Evolutionary conservation across 202 grass and related monocot species (phyloP).

Genomic region (Elaeis oleifera): DNA sequence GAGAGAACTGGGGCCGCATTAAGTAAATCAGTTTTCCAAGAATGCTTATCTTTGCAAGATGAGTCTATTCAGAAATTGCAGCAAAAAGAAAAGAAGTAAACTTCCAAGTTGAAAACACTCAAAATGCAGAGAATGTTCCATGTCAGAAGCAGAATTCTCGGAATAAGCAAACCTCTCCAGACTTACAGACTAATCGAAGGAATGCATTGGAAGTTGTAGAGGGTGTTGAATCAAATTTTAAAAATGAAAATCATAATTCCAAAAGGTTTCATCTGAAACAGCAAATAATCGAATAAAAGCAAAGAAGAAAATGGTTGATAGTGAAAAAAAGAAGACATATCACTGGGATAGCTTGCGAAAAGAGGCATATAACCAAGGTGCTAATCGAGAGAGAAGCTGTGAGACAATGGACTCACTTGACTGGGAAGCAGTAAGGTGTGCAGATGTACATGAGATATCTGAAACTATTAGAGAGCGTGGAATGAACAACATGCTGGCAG

Average conservation of each 20-base stretch:
- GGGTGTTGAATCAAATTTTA: conserved; percentile 30
- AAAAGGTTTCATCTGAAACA: conserved; percentile 24
- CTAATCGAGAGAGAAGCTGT: conserved; percentile 4
- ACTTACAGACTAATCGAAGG: conserved; percentile 25
- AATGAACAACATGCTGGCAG: conserved; percentile 37
- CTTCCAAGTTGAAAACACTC: conserved; percentile 22
- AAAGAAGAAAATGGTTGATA: conserved; percentile 22
- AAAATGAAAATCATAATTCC: conserved; percentile 29
- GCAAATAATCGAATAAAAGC: conserved; percentile 17
- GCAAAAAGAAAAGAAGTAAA: conserved; percentile 22
- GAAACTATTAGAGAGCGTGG: conserved; percentile 35
- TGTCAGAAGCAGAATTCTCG: conserved; percentile 19
- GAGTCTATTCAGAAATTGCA: conserved; percentile 19
- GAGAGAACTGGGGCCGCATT: conserved; percentile 24
- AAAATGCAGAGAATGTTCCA: conserved; percentile 23
- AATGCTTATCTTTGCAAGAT: conserved; percentile 26
- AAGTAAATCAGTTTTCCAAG: background rate
- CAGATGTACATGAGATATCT: conserved; percentile 21
- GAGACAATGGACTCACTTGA: conserved; percentile 28
- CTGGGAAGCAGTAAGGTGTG: conserved; percentile 35
- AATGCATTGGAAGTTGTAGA: conserved; percentile 25
- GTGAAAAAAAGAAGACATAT: conserved; percentile 40
- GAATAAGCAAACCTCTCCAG: conserved; percentile 22
- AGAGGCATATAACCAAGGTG: conserved; percentile 36
- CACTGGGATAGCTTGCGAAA: conserved; percentile 35